Evolutionary conservation across 192 early-diverging fungal species (phyloP).

Genomic region (Umbelopsis sp.): DNA sequence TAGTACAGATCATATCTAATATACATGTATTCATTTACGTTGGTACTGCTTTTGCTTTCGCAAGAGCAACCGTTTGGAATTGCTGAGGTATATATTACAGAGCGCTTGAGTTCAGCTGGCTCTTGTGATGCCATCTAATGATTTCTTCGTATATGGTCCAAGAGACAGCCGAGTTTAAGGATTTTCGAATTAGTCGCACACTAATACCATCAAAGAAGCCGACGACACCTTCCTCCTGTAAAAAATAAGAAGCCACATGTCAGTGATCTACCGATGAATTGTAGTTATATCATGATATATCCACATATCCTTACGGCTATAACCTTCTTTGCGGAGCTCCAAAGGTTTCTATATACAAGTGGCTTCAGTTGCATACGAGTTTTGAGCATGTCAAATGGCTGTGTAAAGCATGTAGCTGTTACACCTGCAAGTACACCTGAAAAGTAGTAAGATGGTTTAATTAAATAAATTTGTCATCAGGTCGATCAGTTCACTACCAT

Average conservation of each 20-base stretch:
- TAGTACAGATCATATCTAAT: too few species aligned
- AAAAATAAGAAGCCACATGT: background rate
- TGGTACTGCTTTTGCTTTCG: background rate
- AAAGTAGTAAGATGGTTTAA: background rate
- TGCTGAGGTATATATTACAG: background rate
- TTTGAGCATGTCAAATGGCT: constrained; percentile 94
- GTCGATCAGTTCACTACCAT: background rate
- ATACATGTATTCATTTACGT: too few species aligned
- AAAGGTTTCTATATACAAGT: constrained; percentile 58
- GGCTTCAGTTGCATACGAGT: constrained; percentile 93
- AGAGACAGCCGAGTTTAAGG: constrained; percentile 81
- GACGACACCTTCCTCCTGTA: constrained; percentile 70
- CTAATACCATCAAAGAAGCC: constrained; percentile 87
- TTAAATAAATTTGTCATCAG: too few species aligned
- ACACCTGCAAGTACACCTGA: constrained; percentile 69
- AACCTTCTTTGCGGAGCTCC: constrained; percentile 49
- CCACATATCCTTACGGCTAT: constrained; percentile 44
- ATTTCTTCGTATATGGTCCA: constrained; percentile 94
- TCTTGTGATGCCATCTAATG: constrained; percentile 44
- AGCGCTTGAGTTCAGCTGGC: background rate
- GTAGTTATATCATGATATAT: background rate
- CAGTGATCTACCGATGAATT: background rate
- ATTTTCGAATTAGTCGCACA: constrained; percentile 81
- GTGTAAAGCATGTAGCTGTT: constrained; percentile 77
- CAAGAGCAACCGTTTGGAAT: background rate